A percentile compares a stretch with the other conserved stretches of the same genome.
These are phyloP conservation scores for Scleromitrula shiraiana DNA, from an alignment of 2,329 filamentous ascomycete species.

Conservation along the genomic window DNA sequence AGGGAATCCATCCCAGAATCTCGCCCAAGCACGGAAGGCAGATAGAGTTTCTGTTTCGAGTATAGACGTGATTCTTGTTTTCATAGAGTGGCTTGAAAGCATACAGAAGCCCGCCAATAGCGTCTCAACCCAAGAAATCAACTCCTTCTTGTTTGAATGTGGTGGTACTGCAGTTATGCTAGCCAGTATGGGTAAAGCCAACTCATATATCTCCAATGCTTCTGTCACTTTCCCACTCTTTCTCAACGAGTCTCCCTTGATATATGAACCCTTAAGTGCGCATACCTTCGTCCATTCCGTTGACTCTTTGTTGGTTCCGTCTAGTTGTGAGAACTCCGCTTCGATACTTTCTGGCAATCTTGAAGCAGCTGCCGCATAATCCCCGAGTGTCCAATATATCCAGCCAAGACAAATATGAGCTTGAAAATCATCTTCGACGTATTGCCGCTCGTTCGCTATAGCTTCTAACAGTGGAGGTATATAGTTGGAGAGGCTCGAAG, in stretches of 20 bases:
- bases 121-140: constrained; percentile 71
- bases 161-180: constrained; percentile 42
- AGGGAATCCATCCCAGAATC: constrained; percentile 50
- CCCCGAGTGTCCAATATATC: constrained; percentile 71
- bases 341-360: constrained; percentile 58
- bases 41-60: constrained; percentile 46
- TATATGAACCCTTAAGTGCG: constrained; percentile 68
- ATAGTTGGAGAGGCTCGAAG: constrained; percentile 22
- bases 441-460: constrained; percentile 48
- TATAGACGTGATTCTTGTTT: constrained; percentile 42
- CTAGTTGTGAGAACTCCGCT: constrained; percentile 44
- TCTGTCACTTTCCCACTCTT: constrained; percentile 43
- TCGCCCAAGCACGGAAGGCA: constrained; percentile 59
- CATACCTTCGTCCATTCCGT: constrained; percentile 78
- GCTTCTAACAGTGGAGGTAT: constrained; percentile 40
- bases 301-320: constrained; percentile 41
- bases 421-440: constrained; percentile 59
- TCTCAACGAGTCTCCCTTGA: constrained; percentile 59
- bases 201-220: constrained; percentile 58
- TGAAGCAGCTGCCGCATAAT: constrained; percentile 53
- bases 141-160: constrained; percentile 47
- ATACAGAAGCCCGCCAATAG: constrained; percentile 69
- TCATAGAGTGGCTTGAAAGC: constrained; percentile 53
- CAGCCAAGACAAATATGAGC: constrained; percentile 77
- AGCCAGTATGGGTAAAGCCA: constrained; percentile 56